phyloP scores from a whole-genome alignment of 768 basidiomycete species.

The Kwoniella dejecticola region DNA sequence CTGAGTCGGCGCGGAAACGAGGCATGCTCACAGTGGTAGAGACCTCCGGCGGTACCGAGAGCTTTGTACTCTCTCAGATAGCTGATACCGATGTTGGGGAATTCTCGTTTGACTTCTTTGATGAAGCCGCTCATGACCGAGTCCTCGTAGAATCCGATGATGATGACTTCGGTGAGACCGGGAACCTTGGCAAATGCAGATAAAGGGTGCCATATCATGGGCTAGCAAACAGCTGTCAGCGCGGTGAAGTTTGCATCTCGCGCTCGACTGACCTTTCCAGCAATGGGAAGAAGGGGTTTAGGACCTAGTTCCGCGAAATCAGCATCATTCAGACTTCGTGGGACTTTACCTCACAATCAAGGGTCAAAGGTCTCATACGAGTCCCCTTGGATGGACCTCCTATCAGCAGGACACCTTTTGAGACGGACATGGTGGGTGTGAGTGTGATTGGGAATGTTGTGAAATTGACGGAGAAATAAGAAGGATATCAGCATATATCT shows the following conservation, averaged over 20 bases:
- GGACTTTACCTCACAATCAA: constrained; percentile 54
- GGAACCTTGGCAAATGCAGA: constrained; percentile 56
- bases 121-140: constrained; percentile 57
- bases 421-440: constrained; percentile 34
- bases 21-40: constrained; percentile 54
- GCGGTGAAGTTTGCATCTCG: neutral
- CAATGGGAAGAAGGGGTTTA: constrained; percentile 58
- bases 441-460: neutral
- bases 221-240: constrained; percentile 19
- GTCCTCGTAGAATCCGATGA: constrained; percentile 59
- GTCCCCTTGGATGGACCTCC: constrained; percentile 57
- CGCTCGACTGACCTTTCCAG: constrained; percentile 53
- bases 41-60: constrained; percentile 58
- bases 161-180: constrained; percentile 56
- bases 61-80: constrained; percentile 59
- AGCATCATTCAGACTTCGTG: neutral
- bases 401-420: constrained; percentile 56
- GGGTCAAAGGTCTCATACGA: constrained; percentile 52
- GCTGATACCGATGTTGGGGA: constrained; percentile 57
- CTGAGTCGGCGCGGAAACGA: neutral
- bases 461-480: neutral
- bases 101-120: constrained; percentile 57
- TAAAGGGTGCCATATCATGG: constrained; percentile 59
- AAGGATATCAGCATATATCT: neutral
- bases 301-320: constrained; percentile 39